Conservation (phyloP, 2,329 filamentous ascomycete genomes). For the Clarireedia monteithiana region DNA sequence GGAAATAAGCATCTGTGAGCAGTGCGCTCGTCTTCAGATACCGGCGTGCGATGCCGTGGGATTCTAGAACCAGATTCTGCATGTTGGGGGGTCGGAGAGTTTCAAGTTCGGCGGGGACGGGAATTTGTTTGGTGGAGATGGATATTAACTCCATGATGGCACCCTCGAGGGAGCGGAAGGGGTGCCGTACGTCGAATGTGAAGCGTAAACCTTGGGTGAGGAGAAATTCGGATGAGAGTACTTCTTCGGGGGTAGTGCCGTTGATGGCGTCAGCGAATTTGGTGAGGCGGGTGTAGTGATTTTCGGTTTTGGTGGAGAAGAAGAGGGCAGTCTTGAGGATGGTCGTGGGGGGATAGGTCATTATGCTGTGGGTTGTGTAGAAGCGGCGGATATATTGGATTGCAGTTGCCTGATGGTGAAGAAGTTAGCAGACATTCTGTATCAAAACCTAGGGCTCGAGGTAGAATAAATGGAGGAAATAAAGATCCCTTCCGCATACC, state of each 20-base stretch:
- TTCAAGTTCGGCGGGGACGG: conserved; percentile 4
- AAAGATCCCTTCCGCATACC: conserved; percentile 30
- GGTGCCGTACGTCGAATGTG: conserved; percentile 87
- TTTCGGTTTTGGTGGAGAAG: conserved; percentile 89
- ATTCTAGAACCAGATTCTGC: conserved; percentile 43
- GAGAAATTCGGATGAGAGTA: conserved; percentile 86
- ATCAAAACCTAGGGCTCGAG: no score
- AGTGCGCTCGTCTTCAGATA: conserved; percentile 73
- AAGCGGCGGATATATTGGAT: conserved; percentile 74
- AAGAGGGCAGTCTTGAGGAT: conserved; percentile 88
- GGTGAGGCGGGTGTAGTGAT: conserved; percentile 52
- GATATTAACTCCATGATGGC: conserved; percentile 67
- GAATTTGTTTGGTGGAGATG: neutral
- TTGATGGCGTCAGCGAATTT: conserved; percentile 63
- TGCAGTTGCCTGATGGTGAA: conserved; percentile 28
- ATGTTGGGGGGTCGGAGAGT: conserved; percentile 14
- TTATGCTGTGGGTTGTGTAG: conserved; percentile 90
- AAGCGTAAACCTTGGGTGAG: conserved; percentile 89
- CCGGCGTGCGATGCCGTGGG: conserved; percentile 65
- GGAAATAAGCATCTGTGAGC: conserved; percentile 92
- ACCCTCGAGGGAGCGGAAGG: conserved; percentile 80
- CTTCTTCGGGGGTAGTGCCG: conserved; percentile 67
- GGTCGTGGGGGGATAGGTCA: conserved; percentile 89
- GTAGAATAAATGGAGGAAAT: neutral
- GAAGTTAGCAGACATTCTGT: neutral